A percentile compares a stretch with the other conserved stretches of the same genome.
Conservation (phyloP, 352 stramenopile genomes). For the Phytophthora syringae region DNA sequence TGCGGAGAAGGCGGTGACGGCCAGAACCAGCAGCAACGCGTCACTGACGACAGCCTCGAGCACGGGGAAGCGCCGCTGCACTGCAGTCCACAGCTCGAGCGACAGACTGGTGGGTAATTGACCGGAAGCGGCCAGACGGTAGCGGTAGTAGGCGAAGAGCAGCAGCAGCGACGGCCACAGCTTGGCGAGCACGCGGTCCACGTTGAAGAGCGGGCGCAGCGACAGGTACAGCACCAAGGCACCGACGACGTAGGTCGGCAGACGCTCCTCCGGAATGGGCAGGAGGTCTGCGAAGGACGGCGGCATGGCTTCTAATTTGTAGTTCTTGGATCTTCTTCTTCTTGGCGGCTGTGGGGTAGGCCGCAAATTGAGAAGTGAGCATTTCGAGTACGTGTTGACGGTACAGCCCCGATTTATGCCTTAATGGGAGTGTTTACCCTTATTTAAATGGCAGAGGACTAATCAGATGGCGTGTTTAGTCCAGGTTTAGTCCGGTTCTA, state of each 20-base stretch:
- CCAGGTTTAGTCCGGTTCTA: constrained; percentile 1
- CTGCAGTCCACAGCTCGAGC: constrained; percentile 39
- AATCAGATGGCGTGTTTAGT: constrained; percentile 30
- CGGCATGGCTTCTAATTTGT: constrained; percentile 25
- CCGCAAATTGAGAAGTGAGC: constrained; percentile 16
- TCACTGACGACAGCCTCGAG: constrained; percentile 52
- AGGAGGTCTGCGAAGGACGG: constrained; percentile 27
- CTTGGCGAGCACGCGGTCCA: constrained; percentile 67
- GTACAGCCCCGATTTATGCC: constrained; percentile 2
- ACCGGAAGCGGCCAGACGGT: constrained; percentile 31
- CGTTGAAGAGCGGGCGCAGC: constrained; percentile 69
- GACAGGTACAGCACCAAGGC: constrained; percentile 63
- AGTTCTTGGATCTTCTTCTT: not conserved
- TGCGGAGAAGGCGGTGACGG: constrained; percentile 34
- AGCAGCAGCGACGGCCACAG: constrained; percentile 62
- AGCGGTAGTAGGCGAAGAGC: constrained; percentile 59
- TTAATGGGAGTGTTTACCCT: not conserved
- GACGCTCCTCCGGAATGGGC: constrained; percentile 35
- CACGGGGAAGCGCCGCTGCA: constrained; percentile 27
- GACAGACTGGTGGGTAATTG: constrained; percentile 34
- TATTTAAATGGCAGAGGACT: constrained; percentile 1
- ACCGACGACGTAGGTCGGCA: constrained; percentile 43
- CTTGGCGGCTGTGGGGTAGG: not conserved
- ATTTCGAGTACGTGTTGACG: constrained; percentile 1
- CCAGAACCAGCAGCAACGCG: constrained; percentile 32